phyloP scores from a whole-genome alignment of 768 basidiomycete genomes.

The Mycena pura region DNA sequence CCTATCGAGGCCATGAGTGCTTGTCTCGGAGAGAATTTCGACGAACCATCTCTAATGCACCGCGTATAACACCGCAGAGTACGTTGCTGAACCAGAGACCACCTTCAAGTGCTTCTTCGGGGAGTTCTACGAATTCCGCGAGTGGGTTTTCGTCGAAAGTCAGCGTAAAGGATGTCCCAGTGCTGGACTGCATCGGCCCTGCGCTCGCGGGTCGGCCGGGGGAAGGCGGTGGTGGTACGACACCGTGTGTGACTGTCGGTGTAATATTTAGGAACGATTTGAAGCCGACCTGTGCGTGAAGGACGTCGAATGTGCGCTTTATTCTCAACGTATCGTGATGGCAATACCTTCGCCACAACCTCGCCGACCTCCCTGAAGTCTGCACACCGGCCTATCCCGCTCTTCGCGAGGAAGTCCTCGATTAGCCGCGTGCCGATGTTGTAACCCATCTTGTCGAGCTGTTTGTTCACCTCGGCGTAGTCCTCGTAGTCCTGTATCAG shows the following conservation, averaged over 20 bases:
- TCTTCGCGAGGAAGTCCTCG: constrained; percentile 96
- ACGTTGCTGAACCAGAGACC: constrained; percentile 98
- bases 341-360: constrained; percentile 86
- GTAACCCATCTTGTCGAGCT: constrained; percentile 99
- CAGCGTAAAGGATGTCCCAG: constrained; percentile 76
- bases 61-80: constrained; percentile 90
- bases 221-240: constrained; percentile 55
- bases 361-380: constrained; percentile 97
- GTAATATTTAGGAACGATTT: constrained; percentile 96
- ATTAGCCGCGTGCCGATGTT: constrained; percentile 96
- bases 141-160: constrained; percentile 96
- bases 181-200: constrained; percentile 46
- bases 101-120: constrained; percentile 90
- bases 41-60: constrained; percentile 94
- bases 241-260: constrained; percentile 78
- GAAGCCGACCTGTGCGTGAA: constrained; percentile 84
- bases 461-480: constrained; percentile 93
- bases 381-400: constrained; percentile 87
- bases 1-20: constrained; percentile 52
- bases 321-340: background rate
- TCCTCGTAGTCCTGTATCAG: constrained; percentile 99
- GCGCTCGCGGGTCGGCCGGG: constrained; percentile 53
- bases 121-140: constrained; percentile 96
- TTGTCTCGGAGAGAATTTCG: background rate
- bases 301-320: background rate